Percentiles rank a stretch among this genome's conserved stretches.
phyloP scores from a whole-genome alignment of 2,329 filamentous ascomycete genomes.

The Aspergillus sergii region DNA sequence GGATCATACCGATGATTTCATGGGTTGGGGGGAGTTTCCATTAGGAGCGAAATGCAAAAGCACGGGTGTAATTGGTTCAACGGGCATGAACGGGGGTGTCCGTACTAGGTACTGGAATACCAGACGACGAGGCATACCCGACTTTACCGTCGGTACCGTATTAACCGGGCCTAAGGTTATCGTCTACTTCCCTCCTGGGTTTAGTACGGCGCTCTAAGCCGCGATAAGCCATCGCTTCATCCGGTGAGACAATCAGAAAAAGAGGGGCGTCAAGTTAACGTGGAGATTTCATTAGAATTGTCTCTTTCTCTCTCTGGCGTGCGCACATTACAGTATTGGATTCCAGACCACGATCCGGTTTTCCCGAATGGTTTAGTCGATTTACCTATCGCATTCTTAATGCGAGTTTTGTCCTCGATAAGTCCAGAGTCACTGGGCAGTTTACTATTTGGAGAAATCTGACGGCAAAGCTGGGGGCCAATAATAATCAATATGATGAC shows the following conservation, averaged over 20 bases:
- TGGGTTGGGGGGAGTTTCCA: not conserved
- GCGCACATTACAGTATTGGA: not conserved
- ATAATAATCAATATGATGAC: not conserved
- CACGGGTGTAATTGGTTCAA: not conserved
- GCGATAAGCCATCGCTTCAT: slow-evolving; percentile 19
- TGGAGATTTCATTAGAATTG: slow-evolving; percentile 12
- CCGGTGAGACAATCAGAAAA: slow-evolving; percentile 15
- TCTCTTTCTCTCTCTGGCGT: not conserved
- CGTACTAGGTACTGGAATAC: slow-evolving; percentile 2
- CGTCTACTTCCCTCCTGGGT: not conserved
- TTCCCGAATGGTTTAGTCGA: not conserved
- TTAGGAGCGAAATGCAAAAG: not conserved
- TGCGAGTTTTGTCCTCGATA: not conserved
- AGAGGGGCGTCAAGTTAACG: slow-evolving; percentile 12
- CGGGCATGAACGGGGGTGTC: not conserved
- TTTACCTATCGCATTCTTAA: not conserved
- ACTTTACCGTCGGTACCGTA: slow-evolving; percentile 2
- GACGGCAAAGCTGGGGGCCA: not conserved
- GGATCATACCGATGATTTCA: slow-evolving; percentile 14
- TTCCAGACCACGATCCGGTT: not conserved
- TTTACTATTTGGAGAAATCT: not conserved
- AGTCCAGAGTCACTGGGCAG: not conserved
- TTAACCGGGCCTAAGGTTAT: not conserved
- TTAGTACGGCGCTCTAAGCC: slow-evolving; percentile 1
- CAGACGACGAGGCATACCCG: not conserved